Conservation (phyloP, 2,329 filamentous ascomycete genomes). For the Fusarium solani-melongenae region DNA sequence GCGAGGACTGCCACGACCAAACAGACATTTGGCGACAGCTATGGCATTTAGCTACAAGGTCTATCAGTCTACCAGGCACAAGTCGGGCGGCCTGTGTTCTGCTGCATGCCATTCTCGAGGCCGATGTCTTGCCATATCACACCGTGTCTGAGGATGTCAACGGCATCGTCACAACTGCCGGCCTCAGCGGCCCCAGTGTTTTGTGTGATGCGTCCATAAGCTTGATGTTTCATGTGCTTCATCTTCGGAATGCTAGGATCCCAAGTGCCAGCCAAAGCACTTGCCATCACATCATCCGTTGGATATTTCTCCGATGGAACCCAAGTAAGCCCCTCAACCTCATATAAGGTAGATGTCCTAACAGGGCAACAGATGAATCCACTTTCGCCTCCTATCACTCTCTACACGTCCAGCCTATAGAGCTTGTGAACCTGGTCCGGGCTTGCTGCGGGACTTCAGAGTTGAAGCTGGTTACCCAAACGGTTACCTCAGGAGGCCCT, state of each 20-base stretch:
- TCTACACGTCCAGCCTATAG: constrained; percentile 70
- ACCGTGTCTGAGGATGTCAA: constrained; percentile 76
- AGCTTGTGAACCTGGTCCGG: constrained; percentile 76
- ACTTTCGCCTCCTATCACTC: constrained; percentile 74
- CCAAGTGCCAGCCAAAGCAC: constrained; percentile 75
- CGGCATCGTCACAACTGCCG: constrained; percentile 78
- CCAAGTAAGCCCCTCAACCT: constrained; percentile 68
- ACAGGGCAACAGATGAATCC: constrained; percentile 67
- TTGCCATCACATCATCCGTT: constrained; percentile 79
- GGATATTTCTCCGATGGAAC: constrained; percentile 86
- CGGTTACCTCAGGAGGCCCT: constrained; percentile 57
- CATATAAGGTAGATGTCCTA: background rate
- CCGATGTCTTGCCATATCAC: constrained; percentile 74
- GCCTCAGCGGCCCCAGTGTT: constrained; percentile 81
- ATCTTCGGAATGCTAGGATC: constrained; percentile 72
- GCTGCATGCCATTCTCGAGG: constrained; percentile 74
- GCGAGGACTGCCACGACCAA: constrained; percentile 49
- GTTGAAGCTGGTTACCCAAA: constrained; percentile 45
- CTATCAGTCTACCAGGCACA: constrained; percentile 74
- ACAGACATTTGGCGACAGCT: constrained; percentile 72
- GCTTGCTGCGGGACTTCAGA: constrained; percentile 70
- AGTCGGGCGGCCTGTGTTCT: constrained; percentile 83
- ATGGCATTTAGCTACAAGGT: constrained; percentile 80
- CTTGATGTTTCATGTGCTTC: constrained; percentile 77
- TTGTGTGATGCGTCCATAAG: constrained; percentile 83